These are phyloP conservation scores for Melanopsichium pennsylvanicum DNA, from an alignment of 1,284 basidiomycete genomes.

Conservation along the genomic window DNA sequence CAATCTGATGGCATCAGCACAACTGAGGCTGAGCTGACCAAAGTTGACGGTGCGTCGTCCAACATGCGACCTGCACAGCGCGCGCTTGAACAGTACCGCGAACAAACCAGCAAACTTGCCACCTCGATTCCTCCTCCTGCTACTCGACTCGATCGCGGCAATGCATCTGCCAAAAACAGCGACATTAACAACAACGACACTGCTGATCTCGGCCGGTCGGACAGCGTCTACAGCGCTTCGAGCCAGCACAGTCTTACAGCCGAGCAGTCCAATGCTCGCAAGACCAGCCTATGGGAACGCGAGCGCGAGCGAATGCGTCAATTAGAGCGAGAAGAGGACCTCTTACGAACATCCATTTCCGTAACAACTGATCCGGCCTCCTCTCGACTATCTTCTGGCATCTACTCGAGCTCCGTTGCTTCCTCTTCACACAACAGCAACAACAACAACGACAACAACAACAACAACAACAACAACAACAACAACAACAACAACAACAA, in stretches of 20 bases:
- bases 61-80: slow-evolving; percentile 38
- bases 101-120: slow-evolving; percentile 6
- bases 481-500: too few species aligned
- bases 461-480: too few species aligned
- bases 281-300: slow-evolving; percentile 46
- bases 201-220: slow-evolving; percentile 5
- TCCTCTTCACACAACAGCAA: too few species aligned
- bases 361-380: slow-evolving; percentile 1
- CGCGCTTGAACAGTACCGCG: slow-evolving; percentile 37
- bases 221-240: slow-evolving; percentile 11
- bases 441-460: too few species aligned
- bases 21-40: not conserved
- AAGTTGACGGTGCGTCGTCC: not conserved
- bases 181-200: not conserved
- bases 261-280: slow-evolving; percentile 21
- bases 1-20: not conserved
- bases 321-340: slow-evolving; percentile 45
- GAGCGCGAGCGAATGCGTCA: slow-evolving; percentile 48
- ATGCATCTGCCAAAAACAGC: not conserved
- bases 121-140: slow-evolving; percentile 10
- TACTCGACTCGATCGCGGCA: slow-evolving; percentile 4
- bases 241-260: slow-evolving; percentile 8
- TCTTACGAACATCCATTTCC: slow-evolving; percentile 13
- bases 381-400: slow-evolving; percentile 16
- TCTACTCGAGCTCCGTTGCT: slow-evolving; percentile 9